Conservation (phyloP, 176 grass and related monocot genomes). For the Otatea glauca region DNA sequence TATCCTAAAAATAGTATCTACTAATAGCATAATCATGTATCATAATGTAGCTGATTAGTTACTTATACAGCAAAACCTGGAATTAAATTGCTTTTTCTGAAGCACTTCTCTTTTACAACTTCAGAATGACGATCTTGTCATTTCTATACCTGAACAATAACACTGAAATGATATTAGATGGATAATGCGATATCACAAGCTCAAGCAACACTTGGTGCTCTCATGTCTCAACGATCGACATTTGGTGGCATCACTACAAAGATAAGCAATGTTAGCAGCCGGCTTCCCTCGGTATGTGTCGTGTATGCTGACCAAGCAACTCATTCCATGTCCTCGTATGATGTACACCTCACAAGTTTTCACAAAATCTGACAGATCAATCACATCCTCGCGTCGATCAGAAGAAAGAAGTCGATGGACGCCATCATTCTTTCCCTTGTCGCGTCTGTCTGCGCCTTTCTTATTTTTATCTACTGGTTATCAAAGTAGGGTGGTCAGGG, state of each 20-base stretch:
- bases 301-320: neutral
- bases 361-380: conserved; percentile 65
- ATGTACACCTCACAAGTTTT: conserved; percentile 3
- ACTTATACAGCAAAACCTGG: neutral
- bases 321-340: neutral
- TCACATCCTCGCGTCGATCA: conserved; percentile 77
- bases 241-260: conserved; percentile 91
- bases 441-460: conserved; percentile 82
- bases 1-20: neutral
- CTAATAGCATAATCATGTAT: neutral
- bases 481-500: conserved; percentile 66
- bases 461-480: conserved; percentile 97
- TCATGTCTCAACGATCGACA: conserved; percentile 88
- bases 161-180: conserved; percentile 66
- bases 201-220: conserved; percentile 81
- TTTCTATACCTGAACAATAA: conserved; percentile 19
- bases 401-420: conserved; percentile 99
- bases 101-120: neutral
- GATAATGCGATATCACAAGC: conserved; percentile 97
- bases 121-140: neutral
- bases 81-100: neutral
- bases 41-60: neutral
- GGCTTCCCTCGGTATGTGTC: conserved; percentile 77
- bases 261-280: conserved; percentile 90
- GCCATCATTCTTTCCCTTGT: conserved; percentile 91